Evolutionary conservation across 805 yeast genomes (phyloP), one percentile per base, ranked within the genome.

Genomic region (Komagataella pastoris): DNA sequence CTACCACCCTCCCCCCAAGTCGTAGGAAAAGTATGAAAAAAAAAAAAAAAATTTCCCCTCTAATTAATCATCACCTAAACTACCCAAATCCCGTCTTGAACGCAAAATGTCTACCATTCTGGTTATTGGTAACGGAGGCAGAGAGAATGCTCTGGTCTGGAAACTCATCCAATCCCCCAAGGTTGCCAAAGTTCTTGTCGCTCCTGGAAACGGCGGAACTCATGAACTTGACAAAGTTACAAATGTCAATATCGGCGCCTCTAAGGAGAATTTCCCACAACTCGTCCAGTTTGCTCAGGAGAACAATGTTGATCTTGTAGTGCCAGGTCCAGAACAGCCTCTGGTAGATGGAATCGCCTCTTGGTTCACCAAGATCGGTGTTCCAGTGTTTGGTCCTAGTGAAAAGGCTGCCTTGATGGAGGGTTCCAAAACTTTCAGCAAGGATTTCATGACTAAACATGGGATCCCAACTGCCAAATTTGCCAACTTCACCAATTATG

Each of bases 321-420:
- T 93, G 47, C 98, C 99, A 44, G 99, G 99, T 40, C 99, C 99
- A n/a, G 99, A 93, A 69, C 96, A 89, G 70, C 98, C 99, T 44
- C 74, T 95, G 55, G 97, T 95, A 36, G 97, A 93, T 61, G 99
- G 99, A 50, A 81, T 93, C 55, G 66, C 90, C 24, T 66, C 82
- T 17, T 71, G 72, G 51, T 89, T 93, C 74, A 71, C 78, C 55
- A 80, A 79, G 53, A 85, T 84, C 50, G 99, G 99, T 57, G 83
- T 93, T 57, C 95, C 97, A 24, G 97, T 90, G 17, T 93, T 93
- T 71, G 99, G 99, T 14, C 99, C 99, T n/a, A 77, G 86, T 44
- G 83, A 77, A 19, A 76, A 77, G 59, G 99, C 98, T 53, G 97
- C 99, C 10, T 68, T 71, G 30, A 85, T 93, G 89, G 99, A 93